phyloP scores from a whole-genome alignment of 1,284 basidiomycete species.

The Melampsora medusae region DNA sequence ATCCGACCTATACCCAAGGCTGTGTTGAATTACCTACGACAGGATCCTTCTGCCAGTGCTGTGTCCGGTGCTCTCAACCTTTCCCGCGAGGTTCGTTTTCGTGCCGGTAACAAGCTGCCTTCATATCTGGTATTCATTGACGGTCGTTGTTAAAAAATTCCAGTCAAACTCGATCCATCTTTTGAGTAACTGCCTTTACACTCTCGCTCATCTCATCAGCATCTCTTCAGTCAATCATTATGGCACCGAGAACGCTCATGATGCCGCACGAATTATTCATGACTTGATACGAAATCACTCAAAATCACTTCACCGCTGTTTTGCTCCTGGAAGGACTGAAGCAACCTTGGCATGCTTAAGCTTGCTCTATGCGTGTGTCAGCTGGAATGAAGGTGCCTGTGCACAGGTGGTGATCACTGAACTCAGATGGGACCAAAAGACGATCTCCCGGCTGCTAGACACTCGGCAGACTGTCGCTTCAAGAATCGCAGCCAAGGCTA shows the following conservation, averaged over 20 bases:
- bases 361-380: constrained; percentile 37
- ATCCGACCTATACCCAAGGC: constrained; percentile 17
- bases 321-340: constrained; percentile 45
- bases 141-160: background rate
- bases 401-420: constrained; percentile 37
- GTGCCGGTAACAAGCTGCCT: background rate
- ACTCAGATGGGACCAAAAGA: constrained; percentile 43
- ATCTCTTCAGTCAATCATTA: constrained; percentile 7
- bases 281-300: constrained; percentile 38
- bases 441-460: constrained; percentile 30
- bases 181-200: constrained; percentile 37
- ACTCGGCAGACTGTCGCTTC: constrained; percentile 23
- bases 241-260: constrained; percentile 12
- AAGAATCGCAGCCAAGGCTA: background rate
- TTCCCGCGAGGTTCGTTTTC: constrained; percentile 31
- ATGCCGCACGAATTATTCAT: constrained; percentile 36
- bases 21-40: constrained; percentile 24
- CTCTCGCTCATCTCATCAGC: constrained; percentile 35
- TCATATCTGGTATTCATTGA: constrained; percentile 14
- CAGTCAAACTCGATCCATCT: constrained; percentile 44
- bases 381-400: constrained; percentile 36
- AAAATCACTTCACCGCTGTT: constrained; percentile 42
- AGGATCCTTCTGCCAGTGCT: constrained; percentile 38
- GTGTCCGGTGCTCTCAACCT: constrained; percentile 34
- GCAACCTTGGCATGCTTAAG: constrained; percentile 42